Base-by-base conservation (phyloP, 768 basidiomycete genomes). In the Amanita pseudoporphyria region DNA sequence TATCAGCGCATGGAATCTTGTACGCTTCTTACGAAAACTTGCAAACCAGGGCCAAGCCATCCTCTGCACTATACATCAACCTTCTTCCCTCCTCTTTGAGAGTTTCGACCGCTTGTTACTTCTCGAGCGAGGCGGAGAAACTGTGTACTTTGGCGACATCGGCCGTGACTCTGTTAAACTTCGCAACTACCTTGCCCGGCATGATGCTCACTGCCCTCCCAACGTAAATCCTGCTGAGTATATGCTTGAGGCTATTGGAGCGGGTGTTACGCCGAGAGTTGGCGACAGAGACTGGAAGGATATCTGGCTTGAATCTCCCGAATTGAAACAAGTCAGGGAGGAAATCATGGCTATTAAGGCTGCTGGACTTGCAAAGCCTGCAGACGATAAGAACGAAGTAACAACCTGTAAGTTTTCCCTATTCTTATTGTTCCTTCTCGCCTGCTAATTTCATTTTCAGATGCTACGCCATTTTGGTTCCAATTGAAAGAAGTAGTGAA, bases 61-160 rank as follows among this genome's bases (percentile, higher is more conserved):
- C 57, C 74, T 94, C 12, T 92, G 89, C 66, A 94, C 87, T 3
- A 90, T 93, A 56, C 89, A 91, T 54, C 90, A 92, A 55, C 90
- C 90, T 2, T 89, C 87, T 3, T 80, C 87, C 3, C 72, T 90
- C 16, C 69, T 95, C 2, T 94, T 95, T 65, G 84, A 91, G 63
- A 82, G 81, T 58, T 94, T 96, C 56, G 92, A 85, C 56, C 75
- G 81, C 33, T 65, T 84, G 39, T 62, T 87, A 21, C 68, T 85
- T 9, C 68, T 84, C 13, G 81, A 91, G 57, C 70, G 72, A 13
- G 92, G 92, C 1, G 92, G 92, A 6, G 82, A 88, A 62, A 92
- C 90, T 0, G 87, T 93, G n/a, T 95, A 94, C 72, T 94, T 89
- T 59, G 92, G 91, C 37, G 84, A 87, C 53, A 88, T 94, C 44